Base-by-base conservation (phyloP, 2,329 filamentous ascomycete species). In the Cephalotrichum gorgonifer region DNA sequence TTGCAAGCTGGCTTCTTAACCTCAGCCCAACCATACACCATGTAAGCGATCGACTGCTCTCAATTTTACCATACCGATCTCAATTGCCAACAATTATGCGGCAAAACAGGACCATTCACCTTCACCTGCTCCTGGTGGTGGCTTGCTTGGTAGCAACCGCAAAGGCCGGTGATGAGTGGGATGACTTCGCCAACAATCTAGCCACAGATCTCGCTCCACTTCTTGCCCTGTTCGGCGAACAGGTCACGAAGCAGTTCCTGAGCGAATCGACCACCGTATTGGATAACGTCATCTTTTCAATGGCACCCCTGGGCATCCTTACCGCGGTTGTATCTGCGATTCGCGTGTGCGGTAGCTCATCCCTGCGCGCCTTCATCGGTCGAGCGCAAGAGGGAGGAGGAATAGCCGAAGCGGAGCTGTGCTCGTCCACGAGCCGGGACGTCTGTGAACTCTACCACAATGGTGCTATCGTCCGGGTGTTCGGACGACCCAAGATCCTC, bases 381-480 rank as follows among this genome's bases (percentile, higher is more conserved):
- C 50, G 66, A 39, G 60, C 64, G 0, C 60, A 64, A 41, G 68
- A 71, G 51, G 60, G 58, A 2, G 48, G 52, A 0, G 63, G 59
- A 0, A 53, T 50, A 1, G 61, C 55, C 1, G 69, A 73, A 47
- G 57, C 60, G 0, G 68, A 72, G 43, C 51, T 72, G 1, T 66
- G 64, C 52, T 62, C 68, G 0, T 71, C 68, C 9, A 71, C 67
- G 0, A 63, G 60, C 5, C 54, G 53, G 0, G 62, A 68, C 22
- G 64, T 69, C 3, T 69, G 66, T 33, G 67, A 71, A 44, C 52
- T 70, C 1, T 69, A 55, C 52, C 58, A 62, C 35, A 59, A 59
- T 1, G 57, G 62, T 1, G 58, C 55, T 6, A 60, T 67, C n/a
- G 52, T 56, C 4, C 57, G 66, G 4, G 57, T 64, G 1, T 51